Evolutionary conservation across 805 yeast genomes (phyloP), one percentile per base, ranked within the genome.

Genomic region (Myxozyma nipponensis): DNA sequence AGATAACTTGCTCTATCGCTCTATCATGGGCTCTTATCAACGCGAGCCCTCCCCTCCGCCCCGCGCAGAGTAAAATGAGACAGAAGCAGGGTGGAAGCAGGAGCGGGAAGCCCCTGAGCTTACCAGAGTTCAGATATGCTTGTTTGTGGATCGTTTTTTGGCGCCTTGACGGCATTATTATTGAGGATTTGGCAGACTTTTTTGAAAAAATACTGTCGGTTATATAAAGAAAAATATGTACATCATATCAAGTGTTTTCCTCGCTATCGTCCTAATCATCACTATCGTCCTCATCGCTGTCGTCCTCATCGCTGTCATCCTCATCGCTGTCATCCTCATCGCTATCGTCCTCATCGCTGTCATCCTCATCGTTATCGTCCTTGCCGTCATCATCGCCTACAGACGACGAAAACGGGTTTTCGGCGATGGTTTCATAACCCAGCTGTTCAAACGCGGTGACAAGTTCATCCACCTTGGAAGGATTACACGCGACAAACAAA

Each of bases 401-500:
- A 15, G 63, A 66, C n/a, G n/a, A n/a, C n/a, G 65, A 65, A 17
- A 83, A 67, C 44, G 79, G 80, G n/a, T n/a, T n/a, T 54, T 83
- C 88, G 25, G 81, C 69, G 3, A 66, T 63, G 24, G 84, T 84
- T 0, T 70, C 67, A 63, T 84, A 91, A 0, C 95, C 95, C 43
- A 71, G 67, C 1, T 60, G 60, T 7, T 59, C 62, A 48, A 90
- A 77, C 47, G 73, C 78, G 17, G 64, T 67, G 39, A 68, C 66
- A 46, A 86, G 68, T 3, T 66, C 68, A 0, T 72, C 78, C 2
- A 70, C 64, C 56, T 82, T 83, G 1, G 82, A 70, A 2, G 91
- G 84, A 58, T 93, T 89, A 48, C 90, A 77, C 61, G 88, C 80
- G 2, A 82, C 71, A 62, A 88, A 89, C 7, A 86, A 74, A 21